These are phyloP conservation scores for Hypoxylon sp. DNA, from an alignment of 2,329 filamentous ascomycete genomes.

Conservation along the genomic window DNA sequence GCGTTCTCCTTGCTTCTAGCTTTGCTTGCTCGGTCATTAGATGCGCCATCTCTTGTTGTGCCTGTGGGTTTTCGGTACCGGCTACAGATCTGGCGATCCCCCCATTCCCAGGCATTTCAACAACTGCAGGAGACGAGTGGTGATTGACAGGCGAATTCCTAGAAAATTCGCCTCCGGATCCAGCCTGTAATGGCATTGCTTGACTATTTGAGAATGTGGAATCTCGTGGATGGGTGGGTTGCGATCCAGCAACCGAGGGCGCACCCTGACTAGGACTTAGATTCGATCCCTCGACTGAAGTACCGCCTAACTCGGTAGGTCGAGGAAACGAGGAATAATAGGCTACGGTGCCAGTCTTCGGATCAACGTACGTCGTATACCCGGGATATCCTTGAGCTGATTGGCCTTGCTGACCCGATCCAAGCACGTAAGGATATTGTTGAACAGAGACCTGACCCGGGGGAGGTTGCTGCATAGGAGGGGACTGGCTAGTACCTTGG, in stretches of 20 bases:
- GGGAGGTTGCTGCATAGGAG: constrained; percentile 17
- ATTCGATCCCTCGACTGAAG: constrained; percentile 10
- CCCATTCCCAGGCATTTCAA: constrained; percentile 13
- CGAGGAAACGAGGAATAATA: constrained; percentile 30
- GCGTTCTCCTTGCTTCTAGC: constrained; percentile 30
- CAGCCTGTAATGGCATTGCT: neutral
- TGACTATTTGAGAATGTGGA: constrained; percentile 10
- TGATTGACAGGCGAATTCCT: neutral
- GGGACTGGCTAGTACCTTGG: neutral
- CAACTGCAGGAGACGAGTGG: neutral
- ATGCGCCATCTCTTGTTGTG: constrained; percentile 25
- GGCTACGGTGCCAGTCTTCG: constrained; percentile 21
- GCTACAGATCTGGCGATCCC: constrained; percentile 2
- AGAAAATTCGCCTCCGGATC: neutral
- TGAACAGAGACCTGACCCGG: constrained; percentile 13
- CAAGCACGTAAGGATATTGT: constrained; percentile 26
- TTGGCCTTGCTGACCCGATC: constrained; percentile 17
- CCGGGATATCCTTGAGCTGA: constrained; percentile 18
- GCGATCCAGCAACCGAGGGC: constrained; percentile 8
- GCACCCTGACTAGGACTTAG: constrained; percentile 6
- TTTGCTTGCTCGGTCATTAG: constrained; percentile 27
- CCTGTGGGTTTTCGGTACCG: constrained; percentile 9
- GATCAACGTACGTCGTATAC: constrained; percentile 33
- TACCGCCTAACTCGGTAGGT: constrained; percentile 22
- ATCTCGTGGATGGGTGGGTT: constrained; percentile 3